Percentiles rank a stretch among this genome's conserved stretches.
Conservation (phyloP, 1,284 basidiomycete genomes). For the Stereum hirsutum region DNA sequence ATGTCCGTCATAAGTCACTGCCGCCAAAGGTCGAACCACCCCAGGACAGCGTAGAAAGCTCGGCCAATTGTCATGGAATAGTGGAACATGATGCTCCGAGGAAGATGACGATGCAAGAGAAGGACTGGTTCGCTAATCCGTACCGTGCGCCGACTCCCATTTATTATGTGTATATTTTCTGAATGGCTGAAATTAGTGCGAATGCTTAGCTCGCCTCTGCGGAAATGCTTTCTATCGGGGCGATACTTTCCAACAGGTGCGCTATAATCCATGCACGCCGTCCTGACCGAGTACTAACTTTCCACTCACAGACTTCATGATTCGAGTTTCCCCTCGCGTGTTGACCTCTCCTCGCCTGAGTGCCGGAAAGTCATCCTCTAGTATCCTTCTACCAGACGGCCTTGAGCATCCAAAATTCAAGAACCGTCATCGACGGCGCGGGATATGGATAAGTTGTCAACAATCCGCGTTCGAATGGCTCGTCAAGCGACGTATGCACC, state of each 20-base stretch:
- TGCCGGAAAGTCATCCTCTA: slow-evolving; percentile 3
- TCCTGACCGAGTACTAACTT: slow-evolving; percentile 4
- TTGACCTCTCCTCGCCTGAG: slow-evolving; percentile 21
- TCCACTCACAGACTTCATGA: slow-evolving; percentile 48
- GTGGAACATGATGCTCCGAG: slow-evolving; percentile 30
- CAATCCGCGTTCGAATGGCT: too few relatives aligned
- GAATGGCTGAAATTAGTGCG: slow-evolving; percentile 37
- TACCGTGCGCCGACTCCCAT: slow-evolving; percentile 41
- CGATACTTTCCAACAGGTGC: slow-evolving; percentile 49
- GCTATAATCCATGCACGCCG: slow-evolving; percentile 8
- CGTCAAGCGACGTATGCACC: too few relatives aligned
- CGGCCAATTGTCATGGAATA: slow-evolving; percentile 8
- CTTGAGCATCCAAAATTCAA: slow-evolving; percentile 57
- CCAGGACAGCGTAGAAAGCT: slow-evolving; percentile 12
- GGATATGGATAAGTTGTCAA: too few relatives aligned
- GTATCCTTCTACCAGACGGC: slow-evolving; percentile 56
- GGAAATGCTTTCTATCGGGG: slow-evolving; percentile 41
- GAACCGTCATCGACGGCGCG: slow-evolving; percentile 31
- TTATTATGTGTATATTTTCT: not conserved
- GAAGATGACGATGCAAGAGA: slow-evolving; percentile 53
- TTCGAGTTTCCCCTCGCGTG: slow-evolving; percentile 46
- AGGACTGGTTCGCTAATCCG: slow-evolving; percentile 61
- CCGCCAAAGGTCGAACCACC: slow-evolving; percentile 35
- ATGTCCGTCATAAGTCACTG: slow-evolving; percentile 45
- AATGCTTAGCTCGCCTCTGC: slow-evolving; percentile 58